These are phyloP conservation scores for Kwoniella dejecticola DNA, from an alignment of 768 basidiomycete species.

Conservation along the genomic window DNA sequence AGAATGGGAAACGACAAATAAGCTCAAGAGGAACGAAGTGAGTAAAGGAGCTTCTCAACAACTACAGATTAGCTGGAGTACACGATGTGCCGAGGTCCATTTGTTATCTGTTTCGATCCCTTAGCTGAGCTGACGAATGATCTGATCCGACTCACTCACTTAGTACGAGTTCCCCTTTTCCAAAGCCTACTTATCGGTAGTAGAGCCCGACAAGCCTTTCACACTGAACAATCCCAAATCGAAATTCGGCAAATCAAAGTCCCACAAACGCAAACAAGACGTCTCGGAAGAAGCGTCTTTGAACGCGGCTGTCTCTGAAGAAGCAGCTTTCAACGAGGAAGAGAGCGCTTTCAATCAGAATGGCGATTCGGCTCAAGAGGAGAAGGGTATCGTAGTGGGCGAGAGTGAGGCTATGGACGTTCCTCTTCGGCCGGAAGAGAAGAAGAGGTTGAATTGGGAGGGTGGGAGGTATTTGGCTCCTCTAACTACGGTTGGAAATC, in stretches of 20 bases:
- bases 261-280: conserved; percentile 25
- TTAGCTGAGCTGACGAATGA: too few species aligned
- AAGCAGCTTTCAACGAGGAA: conserved; percentile 9
- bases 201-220: conserved; percentile 44
- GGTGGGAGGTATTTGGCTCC: conserved; percentile 84
- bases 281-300: conserved; percentile 2
- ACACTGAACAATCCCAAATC: conserved; percentile 18
- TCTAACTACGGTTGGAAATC: conserved; percentile 90
- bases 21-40: conserved; percentile 71
- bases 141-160: too few species aligned
- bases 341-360: conserved; percentile 2
- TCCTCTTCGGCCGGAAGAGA: conserved; percentile 72
- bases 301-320: too few species aligned
- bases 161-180: conserved; percentile 44
- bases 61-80: too few species aligned
- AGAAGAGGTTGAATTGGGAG: conserved; percentile 80
- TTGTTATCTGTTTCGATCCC: too few species aligned
- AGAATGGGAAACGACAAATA: conserved; percentile 63
- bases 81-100: too few species aligned
- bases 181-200: conserved; percentile 32
- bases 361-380: conserved; percentile 25
- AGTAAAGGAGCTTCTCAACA: conserved; percentile 25
- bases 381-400: conserved; percentile 32
- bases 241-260: conserved; percentile 1
- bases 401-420: conserved; percentile 61